Percentiles rank a stretch among this genome's conserved stretches.
phyloP scores from a whole-genome alignment of 129 eudicot species.

The Centella asiatica region DNA sequence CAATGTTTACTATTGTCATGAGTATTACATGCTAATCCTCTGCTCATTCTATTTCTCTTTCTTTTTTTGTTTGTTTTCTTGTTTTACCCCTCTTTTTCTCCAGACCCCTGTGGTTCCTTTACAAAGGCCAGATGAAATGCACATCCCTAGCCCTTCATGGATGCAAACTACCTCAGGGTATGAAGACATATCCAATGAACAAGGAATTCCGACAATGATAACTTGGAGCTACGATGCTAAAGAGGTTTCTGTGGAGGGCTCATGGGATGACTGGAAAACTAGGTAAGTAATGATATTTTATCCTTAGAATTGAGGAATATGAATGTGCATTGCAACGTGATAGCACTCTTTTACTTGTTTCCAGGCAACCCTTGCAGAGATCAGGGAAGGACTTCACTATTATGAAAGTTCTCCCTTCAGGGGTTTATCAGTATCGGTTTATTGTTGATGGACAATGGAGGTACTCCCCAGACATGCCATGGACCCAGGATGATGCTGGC shows the following conservation, averaged over 20 bases:
- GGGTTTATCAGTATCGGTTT: conserved; percentile 91
- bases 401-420: conserved; percentile 93
- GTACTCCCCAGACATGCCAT: conserved; percentile 79
- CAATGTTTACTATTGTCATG: too few relatives aligned
- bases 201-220: conserved; percentile 92
- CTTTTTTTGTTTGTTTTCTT: conserved; percentile 11
- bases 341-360: not conserved
- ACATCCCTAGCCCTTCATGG: conserved; percentile 77
- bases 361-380: conserved; percentile 81
- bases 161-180: conserved; percentile 57
- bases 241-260: conserved; percentile 91
- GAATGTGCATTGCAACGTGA: not conserved
- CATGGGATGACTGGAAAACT: conserved; percentile 97
- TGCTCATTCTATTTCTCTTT: not conserved
- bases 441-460: conserved; percentile 91
- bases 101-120: conserved; percentile 89
- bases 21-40: not conserved
- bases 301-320: not conserved
- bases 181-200: conserved; percentile 56
- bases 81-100: too few relatives aligned
- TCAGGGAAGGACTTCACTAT: conserved; percentile 96
- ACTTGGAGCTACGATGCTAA: conserved; percentile 90
- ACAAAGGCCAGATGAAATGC: conserved; percentile 93
- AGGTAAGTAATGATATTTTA: conserved; percentile 33
- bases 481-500: conserved; percentile 86